Evolutionary conservation across 805 yeast species (phyloP).

Genomic region (Barnettozyma pratensis): DNA sequence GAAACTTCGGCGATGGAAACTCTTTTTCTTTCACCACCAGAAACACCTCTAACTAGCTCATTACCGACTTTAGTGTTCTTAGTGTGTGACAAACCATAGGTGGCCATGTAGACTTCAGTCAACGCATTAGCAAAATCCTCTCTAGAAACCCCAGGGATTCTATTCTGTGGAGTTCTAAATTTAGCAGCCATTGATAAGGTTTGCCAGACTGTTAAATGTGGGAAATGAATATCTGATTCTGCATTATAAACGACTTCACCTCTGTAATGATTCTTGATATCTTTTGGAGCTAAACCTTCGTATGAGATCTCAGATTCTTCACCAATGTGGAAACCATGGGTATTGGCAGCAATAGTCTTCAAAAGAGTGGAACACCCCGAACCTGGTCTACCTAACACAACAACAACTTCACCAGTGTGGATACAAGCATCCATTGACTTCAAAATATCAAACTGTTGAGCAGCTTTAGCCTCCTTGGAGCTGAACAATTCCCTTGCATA

Average conservation of each 20-base stretch:
- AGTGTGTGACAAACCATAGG: constrained; percentile 46
- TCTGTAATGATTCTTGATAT: constrained; percentile 47
- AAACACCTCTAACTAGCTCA: constrained; percentile 58
- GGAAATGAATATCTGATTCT: constrained; percentile 64
- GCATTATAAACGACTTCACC: constrained; percentile 72
- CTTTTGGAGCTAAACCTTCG: constrained; percentile 49
- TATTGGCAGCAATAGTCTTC: constrained; percentile 53
- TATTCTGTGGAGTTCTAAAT: constrained; percentile 56
- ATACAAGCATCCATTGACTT: constrained; percentile 64
- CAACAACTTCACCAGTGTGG: constrained; percentile 59
- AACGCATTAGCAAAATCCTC: constrained; percentile 48
- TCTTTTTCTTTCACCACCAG: constrained; percentile 70
- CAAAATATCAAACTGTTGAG: constrained; percentile 35
- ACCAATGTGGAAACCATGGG: constrained; percentile 53
- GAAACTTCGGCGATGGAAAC: constrained; percentile 61
- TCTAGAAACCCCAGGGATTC: constrained; percentile 57
- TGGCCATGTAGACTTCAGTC: constrained; percentile 46
- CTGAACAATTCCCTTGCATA: constrained; percentile 10
- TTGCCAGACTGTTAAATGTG: constrained; percentile 61
- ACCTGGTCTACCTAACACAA: constrained; percentile 72
- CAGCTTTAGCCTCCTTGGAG: constrained; percentile 14
- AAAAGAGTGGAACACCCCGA: constrained; percentile 71
- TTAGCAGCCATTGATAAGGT: constrained; percentile 61
- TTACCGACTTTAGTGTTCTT: constrained; percentile 59
- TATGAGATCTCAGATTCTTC: constrained; percentile 42